These are phyloP conservation scores for Patellaria atrata DNA, from an alignment of 495 filamentous ascomycete genomes.

Conservation along the genomic window DNA sequence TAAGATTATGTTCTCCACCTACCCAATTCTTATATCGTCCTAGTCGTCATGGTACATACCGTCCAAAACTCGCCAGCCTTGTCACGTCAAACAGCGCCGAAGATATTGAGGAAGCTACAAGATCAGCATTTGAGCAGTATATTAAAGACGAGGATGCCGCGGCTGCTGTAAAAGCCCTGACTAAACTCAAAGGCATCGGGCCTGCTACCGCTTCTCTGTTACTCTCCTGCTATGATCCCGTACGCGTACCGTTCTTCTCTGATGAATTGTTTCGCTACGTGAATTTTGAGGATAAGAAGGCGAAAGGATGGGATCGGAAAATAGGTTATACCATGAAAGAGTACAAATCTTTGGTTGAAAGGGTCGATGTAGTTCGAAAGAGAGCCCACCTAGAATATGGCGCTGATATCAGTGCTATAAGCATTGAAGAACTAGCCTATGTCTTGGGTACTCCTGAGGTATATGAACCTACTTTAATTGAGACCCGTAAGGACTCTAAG, in stretches of 20 bases:
- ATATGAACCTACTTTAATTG: too few species aligned
- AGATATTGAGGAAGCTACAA: slow-evolving; percentile 31
- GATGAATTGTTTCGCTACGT: slow-evolving; percentile 62
- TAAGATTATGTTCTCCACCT: not conserved
- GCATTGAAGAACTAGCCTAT: too few species aligned
- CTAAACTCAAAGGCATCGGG: slow-evolving; percentile 49
- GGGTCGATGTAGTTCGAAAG: slow-evolving; percentile 30
- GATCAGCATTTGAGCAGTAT: slow-evolving; percentile 29
- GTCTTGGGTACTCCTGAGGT: too few species aligned
- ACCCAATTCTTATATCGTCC: not conserved
- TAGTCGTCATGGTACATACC: slow-evolving; percentile 50
- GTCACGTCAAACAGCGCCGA: slow-evolving; percentile 43
- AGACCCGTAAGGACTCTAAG: too few species aligned
- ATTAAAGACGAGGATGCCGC: not conserved
- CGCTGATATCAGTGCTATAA: too few species aligned
- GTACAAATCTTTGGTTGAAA: slow-evolving; percentile 39
- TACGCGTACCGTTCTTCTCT: slow-evolving; percentile 54
- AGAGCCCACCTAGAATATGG: too few species aligned
- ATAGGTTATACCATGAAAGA: slow-evolving; percentile 54
- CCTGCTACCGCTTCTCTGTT: slow-evolving; percentile 61
- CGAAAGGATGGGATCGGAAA: slow-evolving; percentile 31
- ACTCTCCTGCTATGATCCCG: slow-evolving; percentile 43
- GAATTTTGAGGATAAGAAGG: slow-evolving; percentile 29
- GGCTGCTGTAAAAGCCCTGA: slow-evolving; percentile 33
- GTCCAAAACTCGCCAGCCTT: slow-evolving; percentile 52